Percentiles rank a stretch among this genome's conserved stretches.
Evolutionary conservation across 305 asterid genomes (phyloP).

Genomic region (Fraxinus velutina): DNA sequence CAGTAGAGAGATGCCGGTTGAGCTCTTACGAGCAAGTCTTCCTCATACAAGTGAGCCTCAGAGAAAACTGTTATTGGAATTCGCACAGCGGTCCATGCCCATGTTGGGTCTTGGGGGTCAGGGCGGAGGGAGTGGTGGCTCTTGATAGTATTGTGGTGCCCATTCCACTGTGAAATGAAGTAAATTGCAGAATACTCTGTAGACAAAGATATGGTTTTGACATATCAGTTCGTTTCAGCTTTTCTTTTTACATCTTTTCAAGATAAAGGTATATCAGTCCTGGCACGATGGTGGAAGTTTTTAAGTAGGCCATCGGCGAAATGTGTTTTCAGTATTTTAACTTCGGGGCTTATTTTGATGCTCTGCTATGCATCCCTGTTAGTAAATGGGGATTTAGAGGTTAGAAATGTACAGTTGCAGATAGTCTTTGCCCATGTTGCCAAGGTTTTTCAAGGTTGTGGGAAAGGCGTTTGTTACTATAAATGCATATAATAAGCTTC

Average conservation of each 20-base stretch:
- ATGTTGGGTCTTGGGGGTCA: conserved; percentile 31
- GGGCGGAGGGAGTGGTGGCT: conserved; percentile 36
- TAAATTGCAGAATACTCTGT: neutral
- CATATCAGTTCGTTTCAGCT: neutral
- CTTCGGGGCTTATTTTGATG: conserved; percentile 39
- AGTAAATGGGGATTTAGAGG: conserved; percentile 21
- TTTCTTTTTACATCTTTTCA: neutral
- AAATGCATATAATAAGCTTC: neutral
- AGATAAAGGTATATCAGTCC: neutral
- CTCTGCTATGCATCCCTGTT: conserved; percentile 26
- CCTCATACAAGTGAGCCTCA: conserved; percentile 73
- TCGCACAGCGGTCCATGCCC: conserved; percentile 63
- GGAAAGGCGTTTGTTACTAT: conserved; percentile 4
- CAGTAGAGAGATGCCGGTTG: conserved; percentile 62
- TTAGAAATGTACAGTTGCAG: conserved; percentile 27
- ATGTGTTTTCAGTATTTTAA: conserved; percentile 17
- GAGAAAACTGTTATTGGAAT: conserved; percentile 50
- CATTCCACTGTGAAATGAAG: neutral
- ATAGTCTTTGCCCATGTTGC: neutral
- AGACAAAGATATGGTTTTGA: neutral
- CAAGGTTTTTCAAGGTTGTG: neutral
- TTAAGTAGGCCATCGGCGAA: conserved; percentile 29
- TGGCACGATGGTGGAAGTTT: conserved; percentile 27
- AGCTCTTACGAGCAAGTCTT: conserved; percentile 66
- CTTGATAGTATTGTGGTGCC: conserved; percentile 23